Base-by-base conservation (phyloP, 805 yeast species). In the Lipomyces chichibuensis region DNA sequence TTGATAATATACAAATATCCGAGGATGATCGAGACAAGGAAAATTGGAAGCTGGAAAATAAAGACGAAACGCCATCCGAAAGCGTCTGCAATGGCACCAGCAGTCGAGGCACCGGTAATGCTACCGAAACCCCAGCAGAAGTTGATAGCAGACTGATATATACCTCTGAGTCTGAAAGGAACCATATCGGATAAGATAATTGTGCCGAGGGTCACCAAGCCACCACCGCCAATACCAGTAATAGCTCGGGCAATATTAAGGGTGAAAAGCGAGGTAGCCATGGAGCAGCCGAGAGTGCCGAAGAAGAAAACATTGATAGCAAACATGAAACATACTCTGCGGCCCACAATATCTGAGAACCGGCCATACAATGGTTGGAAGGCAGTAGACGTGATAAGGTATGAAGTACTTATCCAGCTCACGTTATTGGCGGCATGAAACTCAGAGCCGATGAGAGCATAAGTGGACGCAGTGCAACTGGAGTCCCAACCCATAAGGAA, bases 171-270 rank as follows among this genome's bases (percentile, higher is more conserved):
- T 65, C 95, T 81, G 67, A 89, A 65, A 1, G 96, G 87, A 32
- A 92, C 87, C 62, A 91, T 80, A 77, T 92, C 97, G 27, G 91
- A 86, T 71, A 88, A 83, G 6, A 92, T 84, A 66, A 92, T 89
- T 7, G 96, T 88, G 25, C 91, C 85, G 72, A 91, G 80, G 0
- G 94, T 84, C 63, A 88, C 85, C 73, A 92, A 84, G 0, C 97
- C 97, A 7, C 97, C 95, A 17, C 96, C 97, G 17, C 97, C 97
- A 65, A 90, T 83, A n/a, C 97, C 97, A 29, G 96, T 87, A 61
- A 92, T 81, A 67, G 91, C 88, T 71, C 96, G 82, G 14, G 73
- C 73, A 52, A 70, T 64, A 52, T 69, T 70, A 25, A 70, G 62
- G 20, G 72, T 69, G 60, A 70, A 33, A 3, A 70, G 60, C 23